Evolutionary conservation across 139 green algal species (phyloP).

Genomic region (Nannochloris sp.): DNA sequence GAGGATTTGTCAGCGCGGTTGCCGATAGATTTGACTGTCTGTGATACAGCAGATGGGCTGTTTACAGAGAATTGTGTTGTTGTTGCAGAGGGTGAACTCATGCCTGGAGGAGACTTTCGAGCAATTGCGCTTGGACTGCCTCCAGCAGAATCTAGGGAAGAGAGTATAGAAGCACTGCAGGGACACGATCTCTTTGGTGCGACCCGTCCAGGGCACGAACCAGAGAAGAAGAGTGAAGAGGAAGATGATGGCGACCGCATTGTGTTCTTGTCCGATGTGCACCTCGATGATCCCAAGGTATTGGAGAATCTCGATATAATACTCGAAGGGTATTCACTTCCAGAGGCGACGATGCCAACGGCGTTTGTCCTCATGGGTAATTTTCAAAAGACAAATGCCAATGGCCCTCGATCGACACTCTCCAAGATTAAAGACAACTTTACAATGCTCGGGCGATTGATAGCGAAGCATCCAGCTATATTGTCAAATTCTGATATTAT

Average conservation of each 20-base stretch:
- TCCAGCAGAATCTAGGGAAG: conserved; percentile 45
- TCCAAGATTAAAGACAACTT: conserved; percentile 51
- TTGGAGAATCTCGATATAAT: conserved; percentile 50
- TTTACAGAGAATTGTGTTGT: conserved; percentile 87
- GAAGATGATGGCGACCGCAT: conserved; percentile 36
- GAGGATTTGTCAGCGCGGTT: conserved; percentile 69
- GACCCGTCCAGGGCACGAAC: conserved; percentile 7
- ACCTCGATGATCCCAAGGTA: conserved; percentile 57
- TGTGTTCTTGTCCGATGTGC: conserved; percentile 78
- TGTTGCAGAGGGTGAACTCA: conserved; percentile 67
- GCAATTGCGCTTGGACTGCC: conserved; percentile 60
- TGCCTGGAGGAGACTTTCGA: conserved; percentile 56
- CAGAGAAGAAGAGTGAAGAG: conserved; percentile 21
- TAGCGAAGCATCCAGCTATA: conserved; percentile 51
- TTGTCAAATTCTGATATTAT: conserved; percentile 58
- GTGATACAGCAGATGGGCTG: conserved; percentile 49
- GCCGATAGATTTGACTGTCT: conserved; percentile 62
- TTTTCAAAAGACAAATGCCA: conserved; percentile 56
- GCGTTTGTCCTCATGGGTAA: conserved; percentile 83
- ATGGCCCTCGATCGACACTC: conserved; percentile 25
- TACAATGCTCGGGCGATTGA: conserved; percentile 46
- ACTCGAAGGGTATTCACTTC: conserved; percentile 57
- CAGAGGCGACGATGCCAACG: conserved; percentile 41
- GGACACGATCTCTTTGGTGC: conserved; percentile 79
- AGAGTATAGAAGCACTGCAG: conserved; percentile 46